phyloP scores from a whole-genome alignment of 257 asterid genomes.

The Plantago elongata region DNA sequence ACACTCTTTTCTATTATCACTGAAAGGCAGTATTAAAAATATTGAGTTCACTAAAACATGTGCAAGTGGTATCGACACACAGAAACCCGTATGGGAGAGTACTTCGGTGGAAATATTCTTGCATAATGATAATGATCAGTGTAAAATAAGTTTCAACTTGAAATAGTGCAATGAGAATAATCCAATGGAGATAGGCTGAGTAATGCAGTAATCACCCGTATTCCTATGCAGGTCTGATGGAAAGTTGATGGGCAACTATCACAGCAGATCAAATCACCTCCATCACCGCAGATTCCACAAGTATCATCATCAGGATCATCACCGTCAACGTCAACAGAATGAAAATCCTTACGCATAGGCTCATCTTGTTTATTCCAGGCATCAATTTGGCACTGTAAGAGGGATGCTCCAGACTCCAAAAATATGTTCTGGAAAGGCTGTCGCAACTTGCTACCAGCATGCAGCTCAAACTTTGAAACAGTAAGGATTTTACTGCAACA shows the following conservation, averaged over 20 bases:
- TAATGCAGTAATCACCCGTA: constrained; percentile 43
- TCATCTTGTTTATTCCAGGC: constrained; percentile 90
- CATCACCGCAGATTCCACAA: constrained; percentile 92
- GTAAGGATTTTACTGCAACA: constrained; percentile 96
- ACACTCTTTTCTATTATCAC: too few species aligned
- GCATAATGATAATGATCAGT: constrained; percentile 7
- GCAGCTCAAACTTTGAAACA: constrained; percentile 91
- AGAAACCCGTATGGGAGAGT: too few species aligned
- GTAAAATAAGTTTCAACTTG: constrained; percentile 7
- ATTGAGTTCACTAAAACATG: too few species aligned
- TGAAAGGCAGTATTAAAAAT: too few species aligned
- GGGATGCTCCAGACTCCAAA: constrained; percentile 80
- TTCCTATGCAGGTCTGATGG: constrained; percentile 82
- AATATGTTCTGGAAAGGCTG: constrained; percentile 81
- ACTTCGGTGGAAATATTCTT: too few species aligned
- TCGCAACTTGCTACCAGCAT: constrained; percentile 89
- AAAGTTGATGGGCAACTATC: constrained; percentile 97
- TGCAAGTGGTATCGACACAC: too few species aligned
- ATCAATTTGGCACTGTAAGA: constrained; percentile 81
- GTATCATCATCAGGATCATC: constrained; percentile 97
- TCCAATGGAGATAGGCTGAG: neutral
- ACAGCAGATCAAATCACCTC: constrained; percentile 96
- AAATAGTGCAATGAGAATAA: constrained; percentile 13
- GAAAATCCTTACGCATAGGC: constrained; percentile 47
- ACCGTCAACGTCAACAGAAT: constrained; percentile 52